Evolutionary conservation across 2,329 filamentous ascomycete species (phyloP), one percentile per base, ranked within the genome.

Genomic region (Fusarium sp.): DNA sequence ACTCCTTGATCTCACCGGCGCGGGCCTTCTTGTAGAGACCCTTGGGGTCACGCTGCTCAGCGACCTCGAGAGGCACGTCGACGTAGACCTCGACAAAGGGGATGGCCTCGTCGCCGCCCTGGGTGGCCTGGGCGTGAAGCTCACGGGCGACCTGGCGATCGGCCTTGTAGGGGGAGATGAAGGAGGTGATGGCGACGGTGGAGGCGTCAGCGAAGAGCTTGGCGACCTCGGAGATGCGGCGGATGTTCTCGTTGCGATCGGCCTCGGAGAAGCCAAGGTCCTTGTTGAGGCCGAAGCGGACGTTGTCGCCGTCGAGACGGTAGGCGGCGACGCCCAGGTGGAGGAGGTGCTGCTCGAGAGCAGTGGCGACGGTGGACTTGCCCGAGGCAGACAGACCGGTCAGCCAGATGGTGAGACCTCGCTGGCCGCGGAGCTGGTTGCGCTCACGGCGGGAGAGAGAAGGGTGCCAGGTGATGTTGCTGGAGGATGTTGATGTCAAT

Each of bases 251-350:
- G 82, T 96, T 97, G 78, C 97, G 92, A 87, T 98, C 95, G 81
- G 92, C 91, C 82, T 98, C 96, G 75, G 91, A 93, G 88, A 98
- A 99, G 18, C 96, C 96, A 13, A 99, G 90, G 87, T 98, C 96
- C 86, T 97, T 97, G 91, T 98, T 99, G 77, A 99, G 89, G 18
- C 97, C 97, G 87, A 98, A 98, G 71, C 97, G 96, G 76, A 99
- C 93, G 85, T 99, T 99, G 90, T 99, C 97, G 80, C 96, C 97
- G 85, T 99, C 97, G 34, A 99, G 92, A 63, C 97, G 92, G 90
- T 99, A 99, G 70, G 95, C 94, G 66, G 92, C 87, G 61, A 97
- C 87, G 50, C 92, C 93, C 13, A 94, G 89, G 83, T 97, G 95
- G 66, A 99, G 91, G 37, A 99, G 92, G 84, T 98, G 95, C 87